phyloP scores from a whole-genome alignment of 371 early-diverging fungal species.

The Zopfochytrium polystomum region DNA sequence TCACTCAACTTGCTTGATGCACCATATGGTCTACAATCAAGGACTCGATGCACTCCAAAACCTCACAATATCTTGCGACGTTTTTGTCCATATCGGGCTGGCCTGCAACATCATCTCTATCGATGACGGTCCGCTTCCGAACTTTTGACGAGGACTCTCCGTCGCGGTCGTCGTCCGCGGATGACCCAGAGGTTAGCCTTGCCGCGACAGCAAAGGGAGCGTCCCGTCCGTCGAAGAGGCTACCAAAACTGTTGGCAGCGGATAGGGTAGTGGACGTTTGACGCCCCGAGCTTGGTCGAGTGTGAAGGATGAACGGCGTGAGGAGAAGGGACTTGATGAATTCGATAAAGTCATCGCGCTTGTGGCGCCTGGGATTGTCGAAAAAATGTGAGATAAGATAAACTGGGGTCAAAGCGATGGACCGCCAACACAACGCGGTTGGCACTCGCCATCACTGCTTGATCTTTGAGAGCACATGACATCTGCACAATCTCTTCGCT shows the following conservation, averaged over 20 bases:
- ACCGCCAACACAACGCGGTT: no score
- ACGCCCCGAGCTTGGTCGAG: constrained; percentile 47
- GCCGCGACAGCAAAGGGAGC: not conserved
- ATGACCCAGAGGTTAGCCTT: not conserved
- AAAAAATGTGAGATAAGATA: no score
- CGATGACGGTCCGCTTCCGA: no score
- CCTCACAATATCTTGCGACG: constrained; percentile 62
- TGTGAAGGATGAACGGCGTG: constrained; percentile 73
- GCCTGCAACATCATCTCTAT: not conserved
- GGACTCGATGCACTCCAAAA: constrained; percentile 65
- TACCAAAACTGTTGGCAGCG: not conserved
- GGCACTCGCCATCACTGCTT: no score
- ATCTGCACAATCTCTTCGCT: no score
- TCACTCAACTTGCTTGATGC: constrained; percentile 39
- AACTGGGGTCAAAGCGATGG: no score
- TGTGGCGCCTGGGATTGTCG: not conserved
- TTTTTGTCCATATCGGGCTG: constrained; percentile 27
- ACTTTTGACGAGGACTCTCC: not conserved
- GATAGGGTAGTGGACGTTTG: constrained; percentile 11
- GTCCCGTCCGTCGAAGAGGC: not conserved
- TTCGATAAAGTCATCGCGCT: constrained; percentile 54
- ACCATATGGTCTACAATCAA: constrained; percentile 58
- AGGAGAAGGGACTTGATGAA: constrained; percentile 78
- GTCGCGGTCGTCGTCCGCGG: not conserved
- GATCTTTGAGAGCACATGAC: no score